These are phyloP conservation scores for Silene coronaria DNA, from an alignment of 179 eudicot species.

Conservation along the genomic window DNA sequence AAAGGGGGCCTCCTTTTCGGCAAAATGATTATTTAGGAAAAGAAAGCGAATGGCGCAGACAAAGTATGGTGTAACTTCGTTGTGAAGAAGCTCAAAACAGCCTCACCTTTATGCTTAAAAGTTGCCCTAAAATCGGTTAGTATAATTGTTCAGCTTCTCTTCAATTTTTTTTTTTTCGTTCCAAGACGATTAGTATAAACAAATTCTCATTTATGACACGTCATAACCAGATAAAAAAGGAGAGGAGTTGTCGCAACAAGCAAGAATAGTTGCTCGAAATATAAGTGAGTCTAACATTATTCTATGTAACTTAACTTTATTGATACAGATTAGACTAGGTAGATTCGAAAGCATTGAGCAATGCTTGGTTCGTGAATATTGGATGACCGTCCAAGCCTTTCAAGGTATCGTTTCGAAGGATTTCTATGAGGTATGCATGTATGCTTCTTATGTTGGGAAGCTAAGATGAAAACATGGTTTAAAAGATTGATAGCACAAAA, in stretches of 20 bases:
- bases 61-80: constrained; percentile 14
- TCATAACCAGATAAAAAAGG: too few relatives aligned
- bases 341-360: constrained; percentile 19
- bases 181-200: not conserved
- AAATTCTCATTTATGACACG: too few relatives aligned
- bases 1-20: not conserved
- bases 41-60: constrained; percentile 10
- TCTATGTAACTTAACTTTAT: not conserved
- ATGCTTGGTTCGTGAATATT: constrained; percentile 20
- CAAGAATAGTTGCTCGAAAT: too few relatives aligned
- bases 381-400: constrained; percentile 24
- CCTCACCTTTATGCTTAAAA: constrained; percentile 20
- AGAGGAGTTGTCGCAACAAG: too few relatives aligned
- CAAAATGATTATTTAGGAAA: constrained; percentile 8
- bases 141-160: not conserved
- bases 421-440: constrained; percentile 18
- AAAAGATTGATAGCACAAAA: too few relatives aligned
- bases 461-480: too few relatives aligned
- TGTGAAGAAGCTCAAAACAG: constrained; percentile 15
- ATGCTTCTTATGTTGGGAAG: not conserved
- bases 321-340: constrained; percentile 19
- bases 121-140: constrained; percentile 20
- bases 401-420: constrained; percentile 20
- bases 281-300: not conserved
- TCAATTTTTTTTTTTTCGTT: not conserved